Evolutionary conservation across 495 filamentous ascomycete species (phyloP), one percentile per base, ranked within the genome.

Genomic region (Hypomontagnella monticulosa): DNA sequence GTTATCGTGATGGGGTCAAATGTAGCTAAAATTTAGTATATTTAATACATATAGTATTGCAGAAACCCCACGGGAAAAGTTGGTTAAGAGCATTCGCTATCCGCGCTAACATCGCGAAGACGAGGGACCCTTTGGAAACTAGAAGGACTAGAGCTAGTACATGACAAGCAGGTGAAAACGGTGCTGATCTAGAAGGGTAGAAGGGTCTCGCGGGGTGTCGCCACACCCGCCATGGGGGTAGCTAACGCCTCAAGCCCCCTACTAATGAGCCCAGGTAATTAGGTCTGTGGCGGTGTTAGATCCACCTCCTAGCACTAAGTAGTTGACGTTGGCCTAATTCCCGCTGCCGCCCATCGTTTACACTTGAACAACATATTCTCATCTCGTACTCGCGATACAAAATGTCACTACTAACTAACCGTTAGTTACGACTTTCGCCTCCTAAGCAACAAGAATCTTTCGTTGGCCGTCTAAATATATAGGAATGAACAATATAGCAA

Each of bases 21-120:
- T 64, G 38, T 49, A 52, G 15, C 52, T 57, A 63, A 57, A 44
- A 46, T 7, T 57, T 64, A 64, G 61, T 40, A 51, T 52, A 27
- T 3, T 27, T 27, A 6, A 27, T 27, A n/a, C n/a, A n/a, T n/a
- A n/a, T n/a, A n/a, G n/a, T n/a, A n/a, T n/a, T n/a, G n/a, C n/a
- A n/a, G 27, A 57, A 46, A 32, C 61, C 38, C 38, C 48, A 20
- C 49, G 34, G 19, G 23, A 38, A 52, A 52, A 27, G 23, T 27
- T 27, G 23, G 23, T 27, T 27, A 27, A 6, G 2, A 27, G n/a
- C n/a, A 27, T 27, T 27, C 23, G 23, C 6, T 27, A 27, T 27
- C 2, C 6, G 23, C 23, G 23, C 23, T 27, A 27, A 3, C 23
- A 27, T 27, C 6, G 23, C 23, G 23, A 27, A 27, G 23, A 27